Evolutionary conservation across 495 filamentous ascomycete species (phyloP), one percentile per base, ranked within the genome.

Genomic region (Lepidopterella palustris): DNA sequence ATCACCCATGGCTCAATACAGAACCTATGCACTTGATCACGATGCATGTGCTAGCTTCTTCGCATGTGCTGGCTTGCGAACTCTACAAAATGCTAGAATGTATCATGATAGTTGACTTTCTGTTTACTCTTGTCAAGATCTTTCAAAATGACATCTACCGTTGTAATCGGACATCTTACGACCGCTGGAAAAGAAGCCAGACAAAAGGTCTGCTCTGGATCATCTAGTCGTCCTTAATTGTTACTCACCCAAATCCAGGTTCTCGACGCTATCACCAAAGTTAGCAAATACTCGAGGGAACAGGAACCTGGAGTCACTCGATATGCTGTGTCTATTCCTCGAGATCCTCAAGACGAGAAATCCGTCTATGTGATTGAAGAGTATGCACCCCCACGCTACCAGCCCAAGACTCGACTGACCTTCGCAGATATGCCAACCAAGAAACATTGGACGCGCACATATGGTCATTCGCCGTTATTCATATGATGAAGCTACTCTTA

Each of bases 311-410:
- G 52, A 15, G 53, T 60, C 21, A 15, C 45, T 21, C 32, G 55
- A 24, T 54, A 60, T 35, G 52, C 57, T 15, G 32, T 54, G 1
- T 24, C 29, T 9, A 26, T 64, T n/a, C 53, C 62, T 0, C 15
- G 29, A 32, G 57, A 64, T 50, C 18, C 31, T 20, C 45, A 60
- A 25, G 58, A 64, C 23, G 57, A 56, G 13, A 60, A 39, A 28
- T 52, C 57, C 15, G 9, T 64, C 6, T 64, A 56, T 29, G 52
- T 57, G 8, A 64, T 64, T 39, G 62, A 64, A 53, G 57, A 64
- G 62, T 64, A 54, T 26, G 50, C 35, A 1, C 50, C 15, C 10
- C 10, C 27, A 18, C 15, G 13, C 26, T 1, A 18, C 3, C 4
- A 27, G 1, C 18, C n/a, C 5, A 13, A 6, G 13, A 6, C 3